Evolutionary conservation across 1,284 basidiomycete genomes (phyloP), one percentile per base, ranked within the genome.

Genomic region (Papiliotrema flavescens): DNA sequence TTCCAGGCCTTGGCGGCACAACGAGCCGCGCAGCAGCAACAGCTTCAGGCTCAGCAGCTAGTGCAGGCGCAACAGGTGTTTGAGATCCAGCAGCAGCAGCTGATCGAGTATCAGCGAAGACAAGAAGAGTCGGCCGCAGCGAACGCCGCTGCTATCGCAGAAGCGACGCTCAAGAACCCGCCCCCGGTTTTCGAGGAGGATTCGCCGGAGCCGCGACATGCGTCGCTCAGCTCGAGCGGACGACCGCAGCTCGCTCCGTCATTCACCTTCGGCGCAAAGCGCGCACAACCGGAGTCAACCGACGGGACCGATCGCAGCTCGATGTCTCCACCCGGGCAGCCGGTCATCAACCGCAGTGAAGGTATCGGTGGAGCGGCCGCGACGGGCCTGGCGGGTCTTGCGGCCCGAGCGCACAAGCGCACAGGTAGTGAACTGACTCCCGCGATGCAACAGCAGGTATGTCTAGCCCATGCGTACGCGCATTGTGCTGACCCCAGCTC

Each of bases 201-300:
- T 37, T 70, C 68, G 23, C 67, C 69, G 2, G 71, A 72, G 54
- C 56, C 64, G 17, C 36, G 56, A 35, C 58, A 55, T 40, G 53
- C 54, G 24, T 51, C 61, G 15, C 49, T 88, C 40, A 87, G 88
- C n/a, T 85, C 88, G 4, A 83, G 86, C 32, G 88, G 90, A 40
- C 85, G 90, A 55, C 90, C 90, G 32, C 90, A 93, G 70, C 84
- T 95, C 50, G 90, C 90, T 17, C 91, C 90, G 13, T 80, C 81
- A 40, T 94, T 94, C 77, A 89, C 87, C 79, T 94, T 94, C 72
- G 91, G 90, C 49, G 83, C 84, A 4, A 77, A 79, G 51, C 62
- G 44, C 47, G 41, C 8, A 41, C 49, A 28, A 32, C 39, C 2
- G 28, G 57, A 48, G 45, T 51, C 45, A 1, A 32, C 28, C 11